phyloP scores from a whole-genome alignment of 805 yeast species.

The Wickerhamiella sorbophila region DNA sequence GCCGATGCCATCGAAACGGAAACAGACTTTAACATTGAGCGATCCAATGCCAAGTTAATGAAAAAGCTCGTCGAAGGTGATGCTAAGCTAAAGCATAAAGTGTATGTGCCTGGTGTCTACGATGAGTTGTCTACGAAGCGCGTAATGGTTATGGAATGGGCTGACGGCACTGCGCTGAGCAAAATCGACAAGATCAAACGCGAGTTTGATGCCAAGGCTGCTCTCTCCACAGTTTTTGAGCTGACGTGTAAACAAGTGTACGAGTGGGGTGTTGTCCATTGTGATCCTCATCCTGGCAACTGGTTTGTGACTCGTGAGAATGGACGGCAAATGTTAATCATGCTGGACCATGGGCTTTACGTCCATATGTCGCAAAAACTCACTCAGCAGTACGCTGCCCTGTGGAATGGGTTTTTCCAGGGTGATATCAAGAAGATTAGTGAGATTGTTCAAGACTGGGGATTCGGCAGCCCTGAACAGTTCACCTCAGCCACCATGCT shows the following conservation, averaged over 20 bases:
- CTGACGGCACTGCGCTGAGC: constrained; percentile 51
- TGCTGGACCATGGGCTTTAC: constrained; percentile 65
- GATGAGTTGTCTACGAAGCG: constrained; percentile 33
- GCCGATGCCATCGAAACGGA: constrained; percentile 45
- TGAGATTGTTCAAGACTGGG: constrained; percentile 46
- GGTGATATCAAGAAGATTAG: constrained; percentile 35
- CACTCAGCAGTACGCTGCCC: constrained; percentile 38
- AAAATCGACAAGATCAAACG: constrained; percentile 30
- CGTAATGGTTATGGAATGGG: constrained; percentile 59
- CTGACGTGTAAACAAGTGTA: constrained; percentile 47
- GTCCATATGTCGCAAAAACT: constrained; percentile 38
- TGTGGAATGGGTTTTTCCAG: constrained; percentile 52
- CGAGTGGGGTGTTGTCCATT: constrained; percentile 52
- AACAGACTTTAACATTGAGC: constrained; percentile 45
- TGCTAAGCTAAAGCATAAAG: constrained; percentile 22
- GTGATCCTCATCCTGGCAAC: constrained; percentile 78
- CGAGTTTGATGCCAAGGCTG: constrained; percentile 27
- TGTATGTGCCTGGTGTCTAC: constrained; percentile 44
- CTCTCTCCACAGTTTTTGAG: constrained; percentile 38
- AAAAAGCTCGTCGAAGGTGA: constrained; percentile 26
- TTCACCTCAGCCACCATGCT: constrained; percentile 43
- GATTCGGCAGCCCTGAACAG: constrained; percentile 49
- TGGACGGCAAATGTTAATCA: constrained; percentile 35
- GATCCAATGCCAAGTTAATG: constrained; percentile 35
- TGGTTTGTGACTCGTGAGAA: constrained; percentile 35